Evolutionary conservation across 345 rosid genomes (phyloP).

Genomic region (Reutealis trisperma): DNA sequence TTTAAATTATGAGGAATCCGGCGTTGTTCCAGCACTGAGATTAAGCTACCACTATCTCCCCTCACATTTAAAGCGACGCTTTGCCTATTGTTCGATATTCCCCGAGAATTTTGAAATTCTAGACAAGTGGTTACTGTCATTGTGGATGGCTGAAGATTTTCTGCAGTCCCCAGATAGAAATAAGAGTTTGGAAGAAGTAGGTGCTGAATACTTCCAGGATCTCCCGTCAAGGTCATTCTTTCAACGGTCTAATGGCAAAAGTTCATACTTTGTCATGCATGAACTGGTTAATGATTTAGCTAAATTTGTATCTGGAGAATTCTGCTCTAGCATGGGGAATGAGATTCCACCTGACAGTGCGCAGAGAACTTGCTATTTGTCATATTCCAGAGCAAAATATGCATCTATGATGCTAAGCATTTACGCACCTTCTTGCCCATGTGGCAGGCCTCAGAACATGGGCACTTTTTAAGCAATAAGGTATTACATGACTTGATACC

Average conservation of each 20-base stretch:
- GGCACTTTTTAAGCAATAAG: neutral
- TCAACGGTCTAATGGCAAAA: neutral
- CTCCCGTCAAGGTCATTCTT: conserved; percentile 22
- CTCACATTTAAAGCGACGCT: neutral
- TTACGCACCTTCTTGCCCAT: neutral
- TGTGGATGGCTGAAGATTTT: conserved; percentile 32
- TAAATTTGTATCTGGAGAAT: conserved; percentile 23
- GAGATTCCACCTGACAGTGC: neutral
- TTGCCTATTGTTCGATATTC: neutral
- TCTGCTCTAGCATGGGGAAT: neutral
- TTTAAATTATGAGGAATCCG: neutral
- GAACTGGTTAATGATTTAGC: conserved; percentile 23
- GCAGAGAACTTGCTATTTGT: neutral
- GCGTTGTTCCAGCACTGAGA: neutral
- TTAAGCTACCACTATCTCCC: conserved; percentile 3
- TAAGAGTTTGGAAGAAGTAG: conserved; percentile 15
- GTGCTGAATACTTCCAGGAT: conserved; percentile 15
- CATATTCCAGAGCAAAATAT: neutral
- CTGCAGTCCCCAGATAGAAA: neutral
- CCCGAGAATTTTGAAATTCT: neutral
- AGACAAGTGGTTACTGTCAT: neutral
- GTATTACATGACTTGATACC: neutral
- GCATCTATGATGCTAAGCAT: neutral
- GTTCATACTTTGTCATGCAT: conserved; percentile 9
- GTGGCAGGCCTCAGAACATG: neutral